phyloP scores from a whole-genome alignment of 2,329 filamentous ascomycete genomes.

The Penicillium decumbens region DNA sequence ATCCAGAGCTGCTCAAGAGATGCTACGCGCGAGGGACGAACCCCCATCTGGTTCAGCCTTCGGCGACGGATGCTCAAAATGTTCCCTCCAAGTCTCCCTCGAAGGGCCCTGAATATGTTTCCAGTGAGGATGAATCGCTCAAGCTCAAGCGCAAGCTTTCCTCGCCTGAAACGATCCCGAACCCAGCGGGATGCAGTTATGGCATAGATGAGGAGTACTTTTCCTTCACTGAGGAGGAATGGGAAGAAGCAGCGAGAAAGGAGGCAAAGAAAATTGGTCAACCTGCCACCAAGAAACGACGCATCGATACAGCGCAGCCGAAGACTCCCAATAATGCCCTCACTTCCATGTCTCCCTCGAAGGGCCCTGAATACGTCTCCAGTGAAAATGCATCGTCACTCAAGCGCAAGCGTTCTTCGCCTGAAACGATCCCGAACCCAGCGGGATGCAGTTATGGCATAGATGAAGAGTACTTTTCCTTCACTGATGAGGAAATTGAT shows the following conservation, averaged over 20 bases:
- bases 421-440: conserved; percentile 42
- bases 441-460: conserved; percentile 40
- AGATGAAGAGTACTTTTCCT: conserved; percentile 35
- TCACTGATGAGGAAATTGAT: conserved; percentile 30
- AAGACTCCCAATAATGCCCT: no score
- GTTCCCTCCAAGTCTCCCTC: background rate
- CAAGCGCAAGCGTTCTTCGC: conserved; percentile 29
- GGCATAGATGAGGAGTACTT: conserved; percentile 40
- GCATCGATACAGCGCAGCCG: no score
- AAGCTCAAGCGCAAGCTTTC: conserved; percentile 37
- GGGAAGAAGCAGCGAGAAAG: conserved; percentile 14
- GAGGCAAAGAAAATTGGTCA: conserved; percentile 3
- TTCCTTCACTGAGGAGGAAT: conserved; percentile 31
- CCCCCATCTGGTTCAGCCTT: background rate
- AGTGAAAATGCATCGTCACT: conserved; percentile 25
- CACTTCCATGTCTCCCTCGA: background rate
- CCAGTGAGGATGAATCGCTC: conserved; percentile 13
- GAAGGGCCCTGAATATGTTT: background rate
- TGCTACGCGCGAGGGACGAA: conserved; percentile 3
- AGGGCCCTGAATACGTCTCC: background rate
- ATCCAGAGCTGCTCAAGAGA: conserved; percentile 6
- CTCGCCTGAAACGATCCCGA: conserved; percentile 39
- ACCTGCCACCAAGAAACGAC: background rate
- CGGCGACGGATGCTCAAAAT: background rate
- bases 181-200: conserved; percentile 40